phyloP scores from a whole-genome alignment of 2,329 filamentous ascomycete genomes.

The Phaeosphaeria sp. region DNA sequence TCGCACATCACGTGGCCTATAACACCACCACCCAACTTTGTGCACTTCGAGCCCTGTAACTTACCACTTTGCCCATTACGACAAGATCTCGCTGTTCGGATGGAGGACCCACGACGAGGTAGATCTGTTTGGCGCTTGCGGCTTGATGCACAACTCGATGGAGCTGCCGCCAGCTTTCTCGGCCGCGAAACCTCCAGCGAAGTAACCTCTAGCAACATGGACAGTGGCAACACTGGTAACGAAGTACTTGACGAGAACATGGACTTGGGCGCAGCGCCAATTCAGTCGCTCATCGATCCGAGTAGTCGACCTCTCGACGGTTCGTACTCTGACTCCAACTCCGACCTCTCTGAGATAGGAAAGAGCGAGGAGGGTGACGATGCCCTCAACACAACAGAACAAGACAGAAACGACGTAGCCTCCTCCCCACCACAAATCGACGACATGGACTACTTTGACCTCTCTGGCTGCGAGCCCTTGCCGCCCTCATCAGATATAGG shows the following conservation, averaged over 20 bases:
- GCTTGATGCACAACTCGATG: slow-evolving; percentile 17
- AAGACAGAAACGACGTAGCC: not conserved
- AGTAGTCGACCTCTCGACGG: not conserved
- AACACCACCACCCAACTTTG: slow-evolving; percentile 18
- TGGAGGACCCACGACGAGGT: not conserved
- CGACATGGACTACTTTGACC: slow-evolving; percentile 5
- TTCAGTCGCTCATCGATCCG: not conserved
- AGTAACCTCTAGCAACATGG: not conserved
- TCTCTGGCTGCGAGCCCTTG: not conserved
- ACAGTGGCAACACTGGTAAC: not conserved
- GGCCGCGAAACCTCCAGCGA: not conserved
- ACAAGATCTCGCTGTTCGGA: slow-evolving; percentile 12
- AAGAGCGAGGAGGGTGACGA: not conserved
- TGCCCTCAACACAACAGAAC: not conserved
- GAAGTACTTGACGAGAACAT: no score
- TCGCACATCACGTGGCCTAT: slow-evolving; percentile 31
- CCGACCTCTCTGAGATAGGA: not conserved
- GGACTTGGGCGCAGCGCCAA: not conserved
- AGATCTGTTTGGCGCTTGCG: not conserved
- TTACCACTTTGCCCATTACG: slow-evolving; percentile 29
- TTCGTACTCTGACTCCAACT: not conserved
- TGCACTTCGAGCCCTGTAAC: slow-evolving; percentile 22
- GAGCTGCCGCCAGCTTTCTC: slow-evolving; percentile 8
- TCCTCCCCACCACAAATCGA: not conserved
- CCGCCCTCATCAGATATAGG: not conserved